These are phyloP conservation scores for Biscutella auriculata DNA, from an alignment of 441 rosid genomes.

Conservation along the genomic window DNA sequence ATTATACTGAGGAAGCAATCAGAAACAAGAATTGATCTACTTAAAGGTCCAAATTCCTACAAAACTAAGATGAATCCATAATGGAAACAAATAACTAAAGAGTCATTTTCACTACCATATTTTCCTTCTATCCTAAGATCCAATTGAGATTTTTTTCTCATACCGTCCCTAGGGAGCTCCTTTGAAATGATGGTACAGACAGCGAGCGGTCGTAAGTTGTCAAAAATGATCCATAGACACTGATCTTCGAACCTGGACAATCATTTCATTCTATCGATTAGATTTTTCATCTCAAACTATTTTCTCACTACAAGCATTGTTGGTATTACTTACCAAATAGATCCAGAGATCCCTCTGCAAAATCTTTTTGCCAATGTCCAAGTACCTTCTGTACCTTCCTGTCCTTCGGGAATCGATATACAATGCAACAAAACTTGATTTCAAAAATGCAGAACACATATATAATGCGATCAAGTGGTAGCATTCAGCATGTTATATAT, in stretches of 20 bases:
- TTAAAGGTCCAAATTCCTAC: not conserved
- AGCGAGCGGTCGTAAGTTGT: slow-evolving; percentile 23
- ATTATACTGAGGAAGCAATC: not conserved
- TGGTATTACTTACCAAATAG: slow-evolving; percentile 46
- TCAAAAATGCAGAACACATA: not conserved
- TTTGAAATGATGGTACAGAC: not conserved
- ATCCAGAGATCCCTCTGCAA: slow-evolving; percentile 42
- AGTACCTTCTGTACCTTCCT: slow-evolving; percentile 35
- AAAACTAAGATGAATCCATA: not conserved
- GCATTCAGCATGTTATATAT: not conserved
- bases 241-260: slow-evolving; percentile 45
- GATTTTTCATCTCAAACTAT: not conserved
- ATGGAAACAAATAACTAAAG: not conserved
- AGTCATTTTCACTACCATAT: not conserved
- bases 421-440: slow-evolving; percentile 2
- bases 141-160: not conserved
- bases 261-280: slow-evolving; percentile 9
- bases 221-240: slow-evolving; percentile 37
- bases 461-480: not conserved
- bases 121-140: not conserved
- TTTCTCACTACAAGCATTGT: not conserved
- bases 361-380: slow-evolving; percentile 61
- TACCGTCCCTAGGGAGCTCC: slow-evolving; percentile 16
- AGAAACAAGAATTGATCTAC: not conserved
- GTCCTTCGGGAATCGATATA: slow-evolving; percentile 18